Evolutionary conservation across 192 early-diverging fungal genomes (phyloP), one percentile per base, ranked within the genome.

Genomic region (Pilobolus umbonatus): DNA sequence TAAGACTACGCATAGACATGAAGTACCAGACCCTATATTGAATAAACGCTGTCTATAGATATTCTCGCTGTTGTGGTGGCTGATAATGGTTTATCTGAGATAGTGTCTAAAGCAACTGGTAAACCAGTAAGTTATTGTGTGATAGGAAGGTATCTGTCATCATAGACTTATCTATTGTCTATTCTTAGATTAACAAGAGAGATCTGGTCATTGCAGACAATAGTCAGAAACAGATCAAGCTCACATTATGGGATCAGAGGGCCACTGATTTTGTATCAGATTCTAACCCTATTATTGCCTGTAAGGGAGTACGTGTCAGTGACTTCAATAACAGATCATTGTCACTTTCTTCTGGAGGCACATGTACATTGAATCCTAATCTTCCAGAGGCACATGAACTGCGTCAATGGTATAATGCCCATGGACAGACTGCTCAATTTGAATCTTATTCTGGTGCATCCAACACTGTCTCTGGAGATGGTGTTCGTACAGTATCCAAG

Each of bases 161-260:
- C 22, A 45, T 17, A 38, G 1, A 17, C 24, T n/a, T 26, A 62
- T 28, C 15, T 19, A 19, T 42, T 57, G 11, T 51, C 40, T 61
- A 39, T 61, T 19, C 25, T 15, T 58, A 86, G 80, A 67, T 92
- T 43, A 69, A 73, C 28, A 99, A 98, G 74, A 80, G 95, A 25
- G 93, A 97, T 5, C 17, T 97, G 43, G 78, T 67, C 0, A 45
- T 99, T 47, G 89, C 89, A 0, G 97, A 99, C 65, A 71, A 81
- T 40, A 80, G 81, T 24, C 72, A 68, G 6, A 90, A 79, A 44
- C 73, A 78, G 36, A 85, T 94, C 24, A 80, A 85, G 3, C 35
- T 88, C 19, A 96, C 95, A 15, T 73, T 98, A 31, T 99, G 94
- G 93, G 94, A 89, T 50, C 29, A 69, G n/a, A 75, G 85, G 19